Conservation (phyloP, 116 monocot genomes). For the Dioscorea cayenensis region DNA sequence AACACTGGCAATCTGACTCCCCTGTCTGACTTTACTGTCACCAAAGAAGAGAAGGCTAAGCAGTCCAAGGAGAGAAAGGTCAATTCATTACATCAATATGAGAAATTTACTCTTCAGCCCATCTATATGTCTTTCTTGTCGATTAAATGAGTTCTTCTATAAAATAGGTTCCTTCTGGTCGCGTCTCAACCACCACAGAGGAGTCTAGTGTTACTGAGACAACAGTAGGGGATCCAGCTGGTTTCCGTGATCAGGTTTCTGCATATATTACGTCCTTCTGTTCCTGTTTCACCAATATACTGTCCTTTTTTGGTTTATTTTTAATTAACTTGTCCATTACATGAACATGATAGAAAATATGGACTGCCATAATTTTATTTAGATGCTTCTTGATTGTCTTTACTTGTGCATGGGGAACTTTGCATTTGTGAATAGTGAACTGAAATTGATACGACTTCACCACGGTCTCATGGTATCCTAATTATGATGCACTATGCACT, state of each 20-base stretch:
- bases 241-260: constrained; percentile 82
- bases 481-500: too few species aligned
- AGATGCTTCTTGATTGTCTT: too few species aligned
- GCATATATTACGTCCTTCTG: not conserved
- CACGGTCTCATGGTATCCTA: too few species aligned
- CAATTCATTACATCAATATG: not conserved
- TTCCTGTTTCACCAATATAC: not conserved
- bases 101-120: not conserved
- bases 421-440: too few species aligned
- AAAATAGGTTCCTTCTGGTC: constrained; percentile 42
- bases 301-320: not conserved
- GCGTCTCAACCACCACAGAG: constrained; percentile 41
- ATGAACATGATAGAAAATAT: too few species aligned
- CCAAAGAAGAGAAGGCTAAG: constrained; percentile 70
- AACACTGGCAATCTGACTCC: constrained; percentile 18
- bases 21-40: constrained; percentile 29
- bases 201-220: constrained; percentile 41
- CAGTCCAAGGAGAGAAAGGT: constrained; percentile 77
- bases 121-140: not conserved
- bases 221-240: constrained; percentile 50
- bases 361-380: too few species aligned
- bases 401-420: too few species aligned
- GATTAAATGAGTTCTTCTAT: not conserved
- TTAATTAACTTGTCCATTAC: too few species aligned
- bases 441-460: too few species aligned